A percentile compares a stretch with the other conserved stretches of the same genome.
These are phyloP conservation scores for Amorphotheca resinae DNA, from an alignment of 495 filamentous ascomycete genomes.

Conservation along the genomic window DNA sequence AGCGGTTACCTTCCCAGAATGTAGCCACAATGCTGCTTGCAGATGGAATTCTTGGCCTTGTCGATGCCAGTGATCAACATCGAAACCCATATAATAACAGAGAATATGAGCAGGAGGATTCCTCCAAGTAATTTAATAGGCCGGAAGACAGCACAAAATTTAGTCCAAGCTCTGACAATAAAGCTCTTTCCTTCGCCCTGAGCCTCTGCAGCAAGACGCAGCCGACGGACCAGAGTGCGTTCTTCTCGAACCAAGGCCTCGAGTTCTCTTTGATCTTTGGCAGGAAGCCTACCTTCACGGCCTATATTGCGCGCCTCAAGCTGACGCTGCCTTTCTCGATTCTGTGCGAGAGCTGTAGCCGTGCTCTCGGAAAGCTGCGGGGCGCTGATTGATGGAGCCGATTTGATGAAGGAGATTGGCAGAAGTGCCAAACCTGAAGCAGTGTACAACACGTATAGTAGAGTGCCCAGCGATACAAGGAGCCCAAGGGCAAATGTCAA, in stretches of 20 bases:
- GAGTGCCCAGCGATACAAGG: slow-evolving; percentile 70
- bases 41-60: slow-evolving; percentile 89
- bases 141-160: slow-evolving; percentile 60
- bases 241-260: slow-evolving; percentile 82
- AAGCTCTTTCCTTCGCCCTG: slow-evolving; percentile 58
- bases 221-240: slow-evolving; percentile 77
- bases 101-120: slow-evolving; percentile 55
- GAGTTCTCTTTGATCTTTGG: slow-evolving; percentile 78
- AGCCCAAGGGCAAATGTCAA: slow-evolving; percentile 80
- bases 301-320: slow-evolving; percentile 77
- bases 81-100: slow-evolving; percentile 67
- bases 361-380: slow-evolving; percentile 65
- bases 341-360: slow-evolving; percentile 64
- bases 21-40: slow-evolving; percentile 84
- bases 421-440: slow-evolving; percentile 80
- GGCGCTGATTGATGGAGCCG: slow-evolving; percentile 66
- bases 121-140: slow-evolving; percentile 82
- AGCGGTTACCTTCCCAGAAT: slow-evolving; percentile 49
- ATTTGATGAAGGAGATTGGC: slow-evolving; percentile 82
- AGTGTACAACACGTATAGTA: slow-evolving; percentile 80
- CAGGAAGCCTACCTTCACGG: slow-evolving; percentile 55
- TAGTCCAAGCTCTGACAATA: slow-evolving; percentile 60
- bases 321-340: slow-evolving; percentile 83
- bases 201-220: slow-evolving; percentile 73
- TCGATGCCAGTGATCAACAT: slow-evolving; percentile 96